Evolutionary conservation across 352 stramenopile genomes (phyloP), one percentile per base, ranked within the genome.

Genomic region (Phytophthora sp.): DNA sequence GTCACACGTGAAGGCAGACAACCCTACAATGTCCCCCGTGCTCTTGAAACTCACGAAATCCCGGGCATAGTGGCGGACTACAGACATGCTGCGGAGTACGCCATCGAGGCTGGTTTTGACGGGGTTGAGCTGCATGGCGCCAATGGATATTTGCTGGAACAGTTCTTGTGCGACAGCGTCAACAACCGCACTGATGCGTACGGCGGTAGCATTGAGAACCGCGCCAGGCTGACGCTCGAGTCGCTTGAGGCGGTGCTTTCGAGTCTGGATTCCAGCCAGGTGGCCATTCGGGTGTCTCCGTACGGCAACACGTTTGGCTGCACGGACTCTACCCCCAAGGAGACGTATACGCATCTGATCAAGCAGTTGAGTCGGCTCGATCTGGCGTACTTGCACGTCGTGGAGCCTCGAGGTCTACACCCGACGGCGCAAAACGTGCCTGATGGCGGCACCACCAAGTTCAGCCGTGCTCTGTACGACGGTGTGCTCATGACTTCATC

Each of bases 191-290:
- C 58, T 7, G 69, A 76, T 18, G 44, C 39, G 7, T 76, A 76
- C 56, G 90, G 89, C 30, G 90, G 90, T 35, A 84, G 59, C 44
- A 69, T 91, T 23, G 86, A 95, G 62, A 96, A 96, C 71, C 84
- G 89, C 24, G 69, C 73, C 29, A 63, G 79, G 23, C 79, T 97
- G 23, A 69, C 91, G 35, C 69, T 79, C 1, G 78, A 95, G 55
- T 57, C 80, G 49, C 29, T 96, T 52, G 62, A 89, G 39, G 74
- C 62, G 0, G 44, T 91, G 16, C 44, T 69, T 3, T 57, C 70
- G 7, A 69, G 45, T 12, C 38, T 77, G 23, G 56, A 64, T 36
- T 78, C 70, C 18, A 75, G 69, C 23, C 57, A 68, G 26, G 63
- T 84, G 21, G 69, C 52, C 16, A 72, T 79, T 24, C 72, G 72